phyloP scores from a whole-genome alignment of 148 eudicot genomes.

The Persicaria maculosa region DNA sequence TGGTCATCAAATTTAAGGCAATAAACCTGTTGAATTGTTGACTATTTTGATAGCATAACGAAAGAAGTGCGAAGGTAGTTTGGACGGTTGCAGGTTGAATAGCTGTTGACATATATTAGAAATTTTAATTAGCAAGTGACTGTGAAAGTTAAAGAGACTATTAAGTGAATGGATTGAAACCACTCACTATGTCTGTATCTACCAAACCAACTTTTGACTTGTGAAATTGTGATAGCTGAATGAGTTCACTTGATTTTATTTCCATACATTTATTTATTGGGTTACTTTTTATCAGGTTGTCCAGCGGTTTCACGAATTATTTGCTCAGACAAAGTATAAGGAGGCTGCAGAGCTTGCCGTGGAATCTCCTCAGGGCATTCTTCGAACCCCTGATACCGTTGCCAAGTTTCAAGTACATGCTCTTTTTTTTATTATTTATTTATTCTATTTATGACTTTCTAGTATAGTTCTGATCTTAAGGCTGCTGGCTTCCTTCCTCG shows the following conservation, averaged over 20 bases:
- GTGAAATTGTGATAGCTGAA: background rate
- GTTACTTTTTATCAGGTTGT: conserved; percentile 51
- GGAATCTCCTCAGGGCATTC: conserved; percentile 94
- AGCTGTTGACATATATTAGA: background rate
- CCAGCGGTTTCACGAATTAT: conserved; percentile 93
- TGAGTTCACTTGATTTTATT: background rate
- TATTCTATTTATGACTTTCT: background rate
- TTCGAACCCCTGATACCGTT: conserved; percentile 92
- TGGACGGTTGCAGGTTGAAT: background rate
- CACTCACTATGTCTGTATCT: background rate
- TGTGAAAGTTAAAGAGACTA: background rate
- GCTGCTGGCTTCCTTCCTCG: background rate
- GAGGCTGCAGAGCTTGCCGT: conserved; percentile 99
- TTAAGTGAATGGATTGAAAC: background rate
- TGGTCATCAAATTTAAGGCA: background rate
- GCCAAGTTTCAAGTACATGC: conserved; percentile 81
- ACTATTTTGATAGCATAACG: background rate
- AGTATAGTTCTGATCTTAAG: background rate
- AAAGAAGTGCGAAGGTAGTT: background rate
- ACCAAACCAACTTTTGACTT: background rate
- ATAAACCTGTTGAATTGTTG: background rate
- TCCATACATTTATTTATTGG: background rate
- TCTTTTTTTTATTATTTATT: background rate
- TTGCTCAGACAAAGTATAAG: conserved; percentile 95
- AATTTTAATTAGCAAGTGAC: background rate